phyloP scores from a whole-genome alignment of 2,329 filamentous ascomycete genomes.

The Hypoxylon sp. region DNA sequence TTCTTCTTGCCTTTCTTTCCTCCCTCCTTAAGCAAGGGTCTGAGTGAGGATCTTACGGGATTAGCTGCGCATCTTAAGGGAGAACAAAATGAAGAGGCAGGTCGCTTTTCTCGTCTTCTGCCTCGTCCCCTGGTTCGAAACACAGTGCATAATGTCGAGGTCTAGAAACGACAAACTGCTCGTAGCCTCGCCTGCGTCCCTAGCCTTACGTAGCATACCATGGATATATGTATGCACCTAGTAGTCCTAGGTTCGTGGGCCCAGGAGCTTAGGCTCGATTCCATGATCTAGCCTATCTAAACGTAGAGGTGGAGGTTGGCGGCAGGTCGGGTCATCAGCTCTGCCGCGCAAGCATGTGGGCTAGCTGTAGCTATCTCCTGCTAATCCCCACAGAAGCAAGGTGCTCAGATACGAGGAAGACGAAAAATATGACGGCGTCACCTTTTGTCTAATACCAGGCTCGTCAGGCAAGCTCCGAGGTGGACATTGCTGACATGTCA shows the following conservation, averaged over 20 bases:
- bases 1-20: too few relatives aligned
- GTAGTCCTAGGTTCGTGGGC: too few relatives aligned
- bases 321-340: conserved; percentile 12
- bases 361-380: neutral
- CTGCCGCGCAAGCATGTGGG: conserved; percentile 24
- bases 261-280: too few relatives aligned
- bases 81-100: conserved; percentile 9
- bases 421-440: neutral
- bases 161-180: too few relatives aligned
- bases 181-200: too few relatives aligned
- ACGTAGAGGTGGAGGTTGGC: too few relatives aligned
- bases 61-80: conserved; percentile 9
- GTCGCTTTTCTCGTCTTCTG: neutral
- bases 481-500: too few relatives aligned
- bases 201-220: neutral
- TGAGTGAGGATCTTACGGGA: conserved; percentile 3
- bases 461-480: too few relatives aligned
- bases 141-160: conserved; percentile 10
- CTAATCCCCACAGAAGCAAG: neutral
- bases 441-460: too few relatives aligned
- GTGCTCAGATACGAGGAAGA: conserved; percentile 21
- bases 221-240: too few relatives aligned
- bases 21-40: too few relatives aligned
- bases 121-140: neutral
- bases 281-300: too few relatives aligned